Conservation (phyloP, 129 eudicot species). For the Centella asiatica region DNA sequence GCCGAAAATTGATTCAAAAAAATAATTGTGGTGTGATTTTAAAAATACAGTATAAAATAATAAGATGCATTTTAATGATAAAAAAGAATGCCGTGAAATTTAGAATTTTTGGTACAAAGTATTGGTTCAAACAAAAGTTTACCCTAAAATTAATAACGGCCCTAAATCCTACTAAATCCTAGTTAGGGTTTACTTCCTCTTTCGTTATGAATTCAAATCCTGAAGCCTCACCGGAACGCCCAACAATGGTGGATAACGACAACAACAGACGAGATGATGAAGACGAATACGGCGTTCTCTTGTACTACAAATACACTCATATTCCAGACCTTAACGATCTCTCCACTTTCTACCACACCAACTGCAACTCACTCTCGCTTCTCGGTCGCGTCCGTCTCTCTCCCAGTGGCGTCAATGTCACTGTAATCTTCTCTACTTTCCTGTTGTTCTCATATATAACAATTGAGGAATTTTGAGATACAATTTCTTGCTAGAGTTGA, state of each 20-base stretch:
- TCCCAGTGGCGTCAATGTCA: conserved; percentile 80
- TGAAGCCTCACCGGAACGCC: not conserved
- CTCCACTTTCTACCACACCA: conserved; percentile 49
- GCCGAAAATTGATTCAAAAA: too few species aligned
- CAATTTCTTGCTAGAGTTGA: not conserved
- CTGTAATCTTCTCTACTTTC: conserved; percentile 20
- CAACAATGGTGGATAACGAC: conserved; percentile 38
- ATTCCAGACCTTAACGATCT: conserved; percentile 54
- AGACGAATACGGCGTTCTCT: conserved; percentile 38
- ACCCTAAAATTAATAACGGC: too few species aligned
- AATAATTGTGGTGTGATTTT: too few species aligned
- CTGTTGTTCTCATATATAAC: too few species aligned
- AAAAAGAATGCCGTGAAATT: too few species aligned
- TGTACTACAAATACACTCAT: conserved; percentile 68
- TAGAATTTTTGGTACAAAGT: too few species aligned
- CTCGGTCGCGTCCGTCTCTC: conserved; percentile 91
- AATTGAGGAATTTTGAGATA: too few species aligned
- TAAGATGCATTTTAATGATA: too few species aligned
- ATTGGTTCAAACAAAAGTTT: too few species aligned
- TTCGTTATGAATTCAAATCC: not conserved
- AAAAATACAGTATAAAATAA: too few species aligned
- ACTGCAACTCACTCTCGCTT: conserved; percentile 63
- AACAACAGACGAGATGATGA: conserved; percentile 15
- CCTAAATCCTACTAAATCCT: too few species aligned
- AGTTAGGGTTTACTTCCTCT: not conserved